These are phyloP conservation scores for Malassezia brasiliensis DNA, from an alignment of 1,284 basidiomycete genomes.

Conservation along the genomic window DNA sequence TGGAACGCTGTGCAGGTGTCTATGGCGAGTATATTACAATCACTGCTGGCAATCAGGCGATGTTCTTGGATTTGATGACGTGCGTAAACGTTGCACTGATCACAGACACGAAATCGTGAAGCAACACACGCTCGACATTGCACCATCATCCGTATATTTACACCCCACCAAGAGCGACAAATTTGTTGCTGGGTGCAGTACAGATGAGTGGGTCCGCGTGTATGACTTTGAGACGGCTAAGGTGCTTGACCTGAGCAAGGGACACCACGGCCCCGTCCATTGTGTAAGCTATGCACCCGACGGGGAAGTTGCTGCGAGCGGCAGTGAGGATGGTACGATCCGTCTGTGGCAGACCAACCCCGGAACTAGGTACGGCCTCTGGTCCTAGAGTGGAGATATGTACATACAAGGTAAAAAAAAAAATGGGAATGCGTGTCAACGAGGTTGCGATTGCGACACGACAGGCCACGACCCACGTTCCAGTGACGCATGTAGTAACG, in stretches of 20 bases:
- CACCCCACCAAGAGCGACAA: conserved; percentile 79
- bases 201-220: conserved; percentile 91
- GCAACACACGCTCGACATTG: conserved; percentile 35
- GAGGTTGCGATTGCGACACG: conserved; percentile 1
- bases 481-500: neutral
- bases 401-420: neutral
- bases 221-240: conserved; percentile 75
- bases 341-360: conserved; percentile 16
- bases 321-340: conserved; percentile 59
- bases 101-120: conserved; percentile 23
- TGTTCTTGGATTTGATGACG: conserved; percentile 58
- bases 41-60: conserved; percentile 80
- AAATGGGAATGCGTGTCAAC: neutral
- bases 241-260: conserved; percentile 84
- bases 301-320: conserved; percentile 95
- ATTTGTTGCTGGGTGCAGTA: conserved; percentile 80
- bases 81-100: conserved; percentile 28
- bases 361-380: conserved; percentile 15
- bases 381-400: conserved; percentile 5
- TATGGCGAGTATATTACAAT: conserved; percentile 77
- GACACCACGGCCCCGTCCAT: conserved; percentile 94
- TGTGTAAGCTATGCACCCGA: conserved; percentile 89
- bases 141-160: conserved; percentile 79
- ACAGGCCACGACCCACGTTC: neutral
- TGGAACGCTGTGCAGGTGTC: conserved; percentile 66